Evolutionary conservation across 768 basidiomycete genomes (phyloP), one percentile per base, ranked within the genome.

Genomic region (Holtermanniella nyarrowii): DNA sequence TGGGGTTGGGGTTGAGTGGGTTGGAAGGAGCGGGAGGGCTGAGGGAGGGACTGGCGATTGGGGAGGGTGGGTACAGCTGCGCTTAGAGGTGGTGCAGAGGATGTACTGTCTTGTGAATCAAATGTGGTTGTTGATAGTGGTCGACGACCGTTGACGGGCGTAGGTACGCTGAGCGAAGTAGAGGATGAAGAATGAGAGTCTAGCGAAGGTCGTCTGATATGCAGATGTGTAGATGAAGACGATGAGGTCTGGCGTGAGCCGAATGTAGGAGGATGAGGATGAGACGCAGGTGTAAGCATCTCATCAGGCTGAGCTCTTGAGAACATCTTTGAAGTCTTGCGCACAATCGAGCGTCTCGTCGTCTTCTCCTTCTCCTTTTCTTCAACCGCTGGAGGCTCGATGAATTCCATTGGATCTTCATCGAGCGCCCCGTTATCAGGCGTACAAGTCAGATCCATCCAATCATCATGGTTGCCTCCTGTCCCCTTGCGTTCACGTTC

Each of bases 291-390:
- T 42, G 3, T 51, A 31, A 21, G 57, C 51, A 12, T 16, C 26
- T 59, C 56, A 50, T 45, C 59, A 7, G 54, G 50, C 25, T 49
- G 52, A 25, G 51, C 58, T 40, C 66, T 48, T 2, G 43, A 48
- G 46, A 68, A 68, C 24, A 68, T 40, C 44, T 55, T 49, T 4
- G 63, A 65, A 1, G 66, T 68, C 57, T 68, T 68, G 52, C 64
- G 62, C 2, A 56, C 66, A 20, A 68, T 42, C 11, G 52, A 49
- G 13, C 59, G 46, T 48, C 58, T 64, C 2, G 54, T 50, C 47
- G 46, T 56, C 57, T 60, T 63, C 50, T 57, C 55, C 52, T 59
- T 54, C 42, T 46, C 52, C 13, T 22, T 44, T 12, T 5, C 39
- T 7, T 47, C 54, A 26, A 43, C 42, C 14, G n/a, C n/a, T 37